Evolutionary conservation across 2,329 filamentous ascomycete species (phyloP), one percentile per base, ranked within the genome.

Genomic region (Albifimbria verrucaria): DNA sequence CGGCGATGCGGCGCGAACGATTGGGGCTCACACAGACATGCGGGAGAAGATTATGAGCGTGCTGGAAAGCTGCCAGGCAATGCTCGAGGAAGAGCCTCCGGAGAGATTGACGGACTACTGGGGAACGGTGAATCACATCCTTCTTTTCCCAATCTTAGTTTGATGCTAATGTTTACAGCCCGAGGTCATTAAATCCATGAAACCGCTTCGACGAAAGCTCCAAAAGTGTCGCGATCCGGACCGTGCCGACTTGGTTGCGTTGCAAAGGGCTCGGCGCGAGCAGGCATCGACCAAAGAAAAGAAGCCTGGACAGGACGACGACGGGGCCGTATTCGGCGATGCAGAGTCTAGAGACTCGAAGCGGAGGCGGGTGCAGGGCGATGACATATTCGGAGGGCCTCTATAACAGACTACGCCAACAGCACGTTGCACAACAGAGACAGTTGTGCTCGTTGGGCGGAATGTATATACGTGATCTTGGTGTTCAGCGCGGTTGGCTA

Each of bases 151-250:
- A 10, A 1, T 26, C 5, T 7, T 47, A 24, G 1, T 10, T 17
- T 59, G 23, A 36, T 51, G 36, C 63, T 67, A 54, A 67, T 3
- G 6, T 17, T 2, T 3, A 64, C 57, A 77, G 74, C 69, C 70
- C 56, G 80, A 77, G 52, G 72, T 65, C 10, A 58, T 69, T 50
- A 73, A 72, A 44, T 64, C 65, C 3, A 77, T 85, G 59, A 82
- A 81, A 42, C 78, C 80, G 0, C 70, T 90, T 12, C 78, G 84
- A 17, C 84, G 80, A 69, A 92, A 90, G 66, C 75, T 92, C n/a
- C 83, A 82, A 55, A 82, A 80, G 60, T 92, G 89, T 60, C 78
- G 86, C 53, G 89, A 93, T 62, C 88, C 89, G 0, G 86, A 90
- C 60, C 83, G 89, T 52, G 83, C 81, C 43, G 87, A 92, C 67